Base-by-base conservation (phyloP, 2,329 filamentous ascomycete species). In the Cercospora sesami region DNA sequence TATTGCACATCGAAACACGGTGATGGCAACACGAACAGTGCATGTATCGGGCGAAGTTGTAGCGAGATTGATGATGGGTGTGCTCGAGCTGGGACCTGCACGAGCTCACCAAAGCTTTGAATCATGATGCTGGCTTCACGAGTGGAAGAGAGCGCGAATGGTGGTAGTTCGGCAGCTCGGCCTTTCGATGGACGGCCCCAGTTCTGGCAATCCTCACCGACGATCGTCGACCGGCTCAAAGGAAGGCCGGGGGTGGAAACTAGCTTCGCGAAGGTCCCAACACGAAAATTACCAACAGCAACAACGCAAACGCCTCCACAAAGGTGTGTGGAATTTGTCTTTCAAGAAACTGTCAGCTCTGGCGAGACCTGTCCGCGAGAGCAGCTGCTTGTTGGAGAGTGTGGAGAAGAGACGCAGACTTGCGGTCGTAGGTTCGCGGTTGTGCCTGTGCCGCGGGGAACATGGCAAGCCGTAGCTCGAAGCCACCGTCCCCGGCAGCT, bases 401-500 rank as follows among this genome's bases (percentile, higher is more conserved):
- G 48, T 53, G 48, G 48, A 26, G 48, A 53, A 53, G 48, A 63
- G 45, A n/a, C 58, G 67, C 39, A 64, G 58, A 55, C 64, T 64
- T 66, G n/a, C 42, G 39, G 59, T 18, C 14, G 58, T 70, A 72
- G 70, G 68, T 68, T 72, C 65, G 67, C 33, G 51, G 63, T 63
- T 63, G 55, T 36, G n/a, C 68, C 65, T 69, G 60, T 62, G 66
- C 70, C 68, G 70, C 70, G 68, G 69, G 48, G 55, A 59, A 36
- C 55, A 36, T 59, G 28, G 55, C 55, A 59, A 59, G 55, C 48
- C 66, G 53, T 55, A 62, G 63, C 64, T 67, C 33, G 16, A 58
- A 70, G 70, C 70, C 68, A 68, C 68, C 63, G 55, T 69, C 60
- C 63, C 70, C 70, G 67, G 64, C 64, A 69, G 63, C 68, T 68